These are phyloP conservation scores for Coccomyxa sp. DNA, from an alignment of 139 green algal species.

Conservation along the genomic window DNA sequence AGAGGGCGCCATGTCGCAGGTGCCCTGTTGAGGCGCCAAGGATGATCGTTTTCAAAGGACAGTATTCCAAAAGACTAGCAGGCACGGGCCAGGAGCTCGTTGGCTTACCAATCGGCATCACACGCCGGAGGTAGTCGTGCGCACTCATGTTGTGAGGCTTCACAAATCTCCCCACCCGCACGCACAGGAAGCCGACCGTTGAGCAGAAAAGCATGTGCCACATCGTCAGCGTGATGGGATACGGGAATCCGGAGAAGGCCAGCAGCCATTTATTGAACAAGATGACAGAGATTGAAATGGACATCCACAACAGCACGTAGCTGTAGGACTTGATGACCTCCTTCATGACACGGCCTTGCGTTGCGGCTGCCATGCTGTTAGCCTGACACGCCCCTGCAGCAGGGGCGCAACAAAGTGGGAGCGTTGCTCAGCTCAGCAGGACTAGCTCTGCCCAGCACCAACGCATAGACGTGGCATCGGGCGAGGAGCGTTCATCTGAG, in stretches of 20 bases:
- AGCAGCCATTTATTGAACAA: conserved; percentile 95
- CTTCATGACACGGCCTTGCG: neutral
- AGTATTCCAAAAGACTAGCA: neutral
- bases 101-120: conserved; percentile 59
- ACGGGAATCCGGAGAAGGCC: conserved; percentile 82
- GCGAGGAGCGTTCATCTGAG: neutral
- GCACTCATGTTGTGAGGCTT: conserved; percentile 67
- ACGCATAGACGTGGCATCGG: neutral
- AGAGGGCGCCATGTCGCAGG: neutral
- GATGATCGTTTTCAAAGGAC: neutral
- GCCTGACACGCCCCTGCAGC: no score
- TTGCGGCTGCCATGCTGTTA: neutral
- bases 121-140: conserved; percentile 61
- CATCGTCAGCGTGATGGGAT: conserved; percentile 80
- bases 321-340: conserved; percentile 35
- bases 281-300: conserved; percentile 74
- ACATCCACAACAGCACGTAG: conserved; percentile 81
- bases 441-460: neutral
- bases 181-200: conserved; percentile 53
- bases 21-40: neutral
- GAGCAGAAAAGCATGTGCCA: conserved; percentile 93
- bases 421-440: neutral
- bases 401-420: no score
- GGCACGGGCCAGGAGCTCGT: neutral
- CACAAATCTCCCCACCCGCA: conserved; percentile 59